Evolutionary conservation across 2,329 filamentous ascomycete species (phyloP), one percentile per base, ranked within the genome.

Genomic region (Ceratocystis lukuohia): DNA sequence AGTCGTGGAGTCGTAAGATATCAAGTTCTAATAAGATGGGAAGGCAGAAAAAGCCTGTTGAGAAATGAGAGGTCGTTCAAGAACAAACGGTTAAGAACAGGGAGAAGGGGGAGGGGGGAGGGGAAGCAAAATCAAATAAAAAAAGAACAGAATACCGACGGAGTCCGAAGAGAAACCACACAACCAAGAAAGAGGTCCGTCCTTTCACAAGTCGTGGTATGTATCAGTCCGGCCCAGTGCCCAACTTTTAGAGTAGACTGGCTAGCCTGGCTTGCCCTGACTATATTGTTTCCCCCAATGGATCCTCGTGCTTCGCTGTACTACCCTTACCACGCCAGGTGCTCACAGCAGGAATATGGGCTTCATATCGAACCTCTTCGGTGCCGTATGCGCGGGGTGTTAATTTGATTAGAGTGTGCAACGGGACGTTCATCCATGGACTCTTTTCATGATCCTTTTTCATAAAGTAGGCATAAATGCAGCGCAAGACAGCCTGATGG

Each of bases 381-480:
- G 94, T 99, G 62, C 89, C 89, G 75, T 99, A 99, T 6, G 94
- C 94, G 69, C 90, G 86, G 1, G 94, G 94, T 5, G 94, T 97
- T 64, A 99, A 82, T 78, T 96, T 96, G 78, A 99, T 97, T 61
- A 99, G 81, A 7, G 91, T 96, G 75, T 99, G 94, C 69, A 99
- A 81, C 5, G 94, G 94, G 7, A 99, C 94, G 73, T 96, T 93
- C 89, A 97, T 96, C 94, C 94, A 99, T 0, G 94, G 94, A 70
- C 89, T 94, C 76, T 90, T 84, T 71, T 92, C 86, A 76, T 97
- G 94, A 65, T 91, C 88, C 72, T 94, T 91, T 73, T 97, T 96
- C 88, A 96, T 96, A 76, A 97, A 99, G 76, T 99, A 99, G 37
- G 94, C 91, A 74, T 97, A 99, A 72, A 99, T 96, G 79, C 94